Evolutionary conservation across 805 yeast species (phyloP), one percentile per base, ranked within the genome.

Genomic region (Yarrowia bubula): DNA sequence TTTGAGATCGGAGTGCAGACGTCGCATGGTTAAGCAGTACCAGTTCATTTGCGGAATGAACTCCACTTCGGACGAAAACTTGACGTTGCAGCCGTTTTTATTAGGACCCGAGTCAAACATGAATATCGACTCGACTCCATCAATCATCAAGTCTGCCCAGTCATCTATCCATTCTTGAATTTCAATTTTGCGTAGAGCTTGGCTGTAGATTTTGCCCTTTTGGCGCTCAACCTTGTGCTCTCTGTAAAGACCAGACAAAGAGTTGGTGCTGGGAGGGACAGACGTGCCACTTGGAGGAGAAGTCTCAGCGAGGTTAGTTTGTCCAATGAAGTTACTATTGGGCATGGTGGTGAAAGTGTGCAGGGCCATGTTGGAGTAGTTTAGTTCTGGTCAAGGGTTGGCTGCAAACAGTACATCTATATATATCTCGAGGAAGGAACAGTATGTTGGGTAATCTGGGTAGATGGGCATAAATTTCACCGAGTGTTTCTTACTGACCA

Each of bases 91-190:
- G 15, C 64, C 64, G 22, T 58, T 43, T 22, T 10, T 31, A 15
- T 58, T 58, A 15, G 64, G 64, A 1, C 47, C 46, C 8, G 51
- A 35, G 33, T 44, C 64, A 15, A 58, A 58, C 42, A 42, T 8
- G 13, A 35, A 58, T 14, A 42, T 10, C 6, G 41, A 35, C 14
- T 44, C 61, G n/a, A 55, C 64, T 4, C 22, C 51, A 44, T 58
- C 51, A 5, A 35, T 42, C 15, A 58, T 33, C 41, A 43, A 9
- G 11, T 58, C 51, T 2, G 33, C 50, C 64, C 64, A 58, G 8
- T 58, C 51, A 18, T 58, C 64, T 13, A 58, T 44, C 64, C 64
- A 58, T 17, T 58, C 51, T 10, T 35, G 42, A 11, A 58, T 58
- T 15, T 58, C 64, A 10, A 58, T 35, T 22, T 58, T 55, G 13